Conservation (phyloP, 2,329 filamentous ascomycete species). For the Fusarium camptoceras region DNA sequence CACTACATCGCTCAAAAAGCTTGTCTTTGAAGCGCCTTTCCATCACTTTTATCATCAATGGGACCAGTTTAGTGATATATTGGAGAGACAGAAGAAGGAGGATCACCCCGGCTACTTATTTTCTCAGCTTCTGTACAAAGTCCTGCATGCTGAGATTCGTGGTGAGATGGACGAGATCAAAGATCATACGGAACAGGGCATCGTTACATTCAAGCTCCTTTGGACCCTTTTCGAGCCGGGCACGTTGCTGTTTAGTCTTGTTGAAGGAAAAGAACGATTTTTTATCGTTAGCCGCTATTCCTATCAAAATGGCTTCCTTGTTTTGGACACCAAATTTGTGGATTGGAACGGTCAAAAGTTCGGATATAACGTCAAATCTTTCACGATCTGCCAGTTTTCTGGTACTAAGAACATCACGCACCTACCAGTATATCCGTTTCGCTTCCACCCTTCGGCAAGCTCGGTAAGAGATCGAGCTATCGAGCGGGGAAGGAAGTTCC, state of each 20-base stretch:
- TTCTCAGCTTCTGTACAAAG: background rate
- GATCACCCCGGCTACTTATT: background rate
- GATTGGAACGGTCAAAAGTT: background rate
- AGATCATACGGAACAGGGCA: background rate
- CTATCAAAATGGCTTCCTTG: background rate
- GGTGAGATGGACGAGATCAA: background rate
- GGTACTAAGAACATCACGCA: background rate
- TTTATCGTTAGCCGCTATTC: background rate
- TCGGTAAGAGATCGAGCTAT: background rate
- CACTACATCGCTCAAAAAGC: background rate
- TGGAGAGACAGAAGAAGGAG: background rate
- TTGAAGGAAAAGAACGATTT: background rate
- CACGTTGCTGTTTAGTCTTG: background rate
- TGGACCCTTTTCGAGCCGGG: background rate
- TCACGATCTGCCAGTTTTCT: background rate
- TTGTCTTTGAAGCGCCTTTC: background rate
- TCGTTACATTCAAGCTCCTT: background rate
- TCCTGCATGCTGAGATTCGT: background rate
- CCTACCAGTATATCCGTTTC: background rate
- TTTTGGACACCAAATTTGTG: background rate
- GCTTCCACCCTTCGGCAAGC: background rate
- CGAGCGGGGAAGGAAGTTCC: background rate
- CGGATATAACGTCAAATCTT: rapidly evolving
- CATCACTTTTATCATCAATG: background rate
- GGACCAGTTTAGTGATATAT: background rate